phyloP scores from a whole-genome alignment of 352 stramenopile species.

The Plasmopara viticola region DNA sequence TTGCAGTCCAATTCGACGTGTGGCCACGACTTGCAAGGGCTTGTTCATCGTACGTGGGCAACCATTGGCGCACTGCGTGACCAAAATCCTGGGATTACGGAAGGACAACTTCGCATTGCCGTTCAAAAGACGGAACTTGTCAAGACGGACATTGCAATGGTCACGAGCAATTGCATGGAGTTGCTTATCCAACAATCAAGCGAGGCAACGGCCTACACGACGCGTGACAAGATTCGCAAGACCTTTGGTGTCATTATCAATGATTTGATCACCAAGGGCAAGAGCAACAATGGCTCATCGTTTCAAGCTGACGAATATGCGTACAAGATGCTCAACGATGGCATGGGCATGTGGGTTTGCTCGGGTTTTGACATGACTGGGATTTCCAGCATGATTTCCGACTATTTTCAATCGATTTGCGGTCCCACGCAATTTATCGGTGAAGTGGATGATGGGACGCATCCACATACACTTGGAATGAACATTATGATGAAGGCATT shows the following conservation, averaged over 20 bases:
- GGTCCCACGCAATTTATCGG: constrained; percentile 28
- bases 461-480: constrained; percentile 35
- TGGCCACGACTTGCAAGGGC: constrained; percentile 18
- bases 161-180: constrained; percentile 30
- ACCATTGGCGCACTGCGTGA: constrained; percentile 16
- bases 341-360: constrained; percentile 11
- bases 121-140: constrained; percentile 28
- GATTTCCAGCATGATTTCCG: constrained; percentile 21
- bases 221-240: constrained; percentile 20
- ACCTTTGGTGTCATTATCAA: constrained; percentile 22
- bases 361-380: constrained; percentile 21
- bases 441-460: constrained; percentile 35
- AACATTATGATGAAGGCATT: constrained; percentile 36
- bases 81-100: constrained; percentile 15
- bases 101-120: constrained; percentile 22
- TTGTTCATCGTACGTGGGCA: constrained; percentile 15
- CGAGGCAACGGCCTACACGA: constrained; percentile 16
- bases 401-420: constrained; percentile 30
- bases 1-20: constrained; percentile 26
- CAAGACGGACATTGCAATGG: constrained; percentile 25
- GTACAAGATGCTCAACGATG: constrained; percentile 13
- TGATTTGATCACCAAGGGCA: constrained; percentile 17
- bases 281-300: constrained; percentile 18
- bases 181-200: constrained; percentile 16
- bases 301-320: constrained; percentile 11